phyloP scores from a whole-genome alignment of 805 yeast species.

The Yarrowia divulgata region DNA sequence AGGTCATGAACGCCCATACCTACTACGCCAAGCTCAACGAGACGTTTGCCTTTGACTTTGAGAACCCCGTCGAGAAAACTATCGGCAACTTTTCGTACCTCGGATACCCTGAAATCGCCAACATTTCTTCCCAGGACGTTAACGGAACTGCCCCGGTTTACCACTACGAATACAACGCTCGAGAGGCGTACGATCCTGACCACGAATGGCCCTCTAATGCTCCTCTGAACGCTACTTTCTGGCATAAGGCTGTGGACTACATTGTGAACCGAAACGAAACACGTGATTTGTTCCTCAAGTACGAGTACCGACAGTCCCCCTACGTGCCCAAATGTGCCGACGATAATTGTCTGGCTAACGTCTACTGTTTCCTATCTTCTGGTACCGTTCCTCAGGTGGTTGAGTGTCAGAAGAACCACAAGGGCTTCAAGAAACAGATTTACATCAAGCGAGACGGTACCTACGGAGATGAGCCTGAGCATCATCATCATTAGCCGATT shows the following conservation, averaged over 20 bases:
- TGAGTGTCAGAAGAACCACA: conserved; percentile 41
- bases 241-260: conserved; percentile 54
- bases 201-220: conserved; percentile 64
- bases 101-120: conserved; percentile 41
- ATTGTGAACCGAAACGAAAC: conserved; percentile 57
- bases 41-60: conserved; percentile 50
- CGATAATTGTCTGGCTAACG: conserved; percentile 49
- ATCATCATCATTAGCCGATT: background rate
- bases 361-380: conserved; percentile 53
- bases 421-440: conserved; percentile 30
- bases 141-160: conserved; percentile 49
- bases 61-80: conserved; percentile 1
- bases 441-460: conserved; percentile 27
- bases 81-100: conserved; percentile 11
- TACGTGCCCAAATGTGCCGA: conserved; percentile 57
- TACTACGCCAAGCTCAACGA: conserved; percentile 65
- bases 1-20: conserved; percentile 64
- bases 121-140: background rate
- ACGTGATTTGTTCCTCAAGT: conserved; percentile 55
- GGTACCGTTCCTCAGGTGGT: conserved; percentile 46
- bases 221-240: conserved; percentile 71
- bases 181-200: conserved; percentile 56
- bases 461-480: conserved; percentile 23
- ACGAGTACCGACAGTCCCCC: conserved; percentile 62
- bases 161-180: conserved; percentile 62